Conservation (phyloP, 2,329 filamentous ascomycete genomes). For the Monilinia aucupariae region DNA sequence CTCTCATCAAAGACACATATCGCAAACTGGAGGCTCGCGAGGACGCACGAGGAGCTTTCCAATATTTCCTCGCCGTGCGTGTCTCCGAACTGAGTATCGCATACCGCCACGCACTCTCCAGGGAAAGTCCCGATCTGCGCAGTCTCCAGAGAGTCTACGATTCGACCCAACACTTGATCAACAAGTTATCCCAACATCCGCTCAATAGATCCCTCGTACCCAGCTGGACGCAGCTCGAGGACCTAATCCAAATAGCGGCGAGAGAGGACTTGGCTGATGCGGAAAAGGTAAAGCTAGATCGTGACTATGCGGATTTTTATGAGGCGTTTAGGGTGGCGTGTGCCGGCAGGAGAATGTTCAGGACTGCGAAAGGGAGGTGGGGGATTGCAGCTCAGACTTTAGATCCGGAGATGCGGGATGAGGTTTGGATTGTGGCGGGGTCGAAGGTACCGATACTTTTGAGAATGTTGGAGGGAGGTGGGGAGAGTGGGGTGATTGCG, state of each 20-base stretch:
- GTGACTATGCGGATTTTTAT: conserved; percentile 12
- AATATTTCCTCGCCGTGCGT: conserved; percentile 10
- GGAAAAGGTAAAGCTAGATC: conserved; percentile 3
- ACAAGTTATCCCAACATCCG: neutral
- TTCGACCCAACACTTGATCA: neutral
- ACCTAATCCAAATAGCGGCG: neutral
- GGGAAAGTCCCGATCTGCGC: neutral
- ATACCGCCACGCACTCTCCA: neutral
- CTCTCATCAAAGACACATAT: conserved; percentile 20
- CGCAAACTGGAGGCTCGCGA: conserved; percentile 4
- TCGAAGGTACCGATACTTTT: conserved; percentile 11
- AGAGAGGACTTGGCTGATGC: neutral
- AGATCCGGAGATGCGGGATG: neutral
- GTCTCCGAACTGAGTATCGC: conserved; percentile 6
- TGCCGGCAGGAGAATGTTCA: conserved; percentile 17
- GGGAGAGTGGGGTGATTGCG: neutral
- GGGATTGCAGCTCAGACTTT: conserved; percentile 13
- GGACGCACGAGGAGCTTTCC: conserved; percentile 1
- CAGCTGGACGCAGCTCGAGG: neutral
- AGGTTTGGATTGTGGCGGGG: conserved; percentile 13
- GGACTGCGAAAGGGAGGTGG: conserved; percentile 1
- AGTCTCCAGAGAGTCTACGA: neutral
- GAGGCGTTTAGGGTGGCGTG: conserved; percentile 17
- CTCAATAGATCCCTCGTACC: conserved; percentile 1
- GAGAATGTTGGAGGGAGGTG: neutral